Evolutionary conservation across 352 stramenopile genomes (phyloP).

Genomic region (Thalassiosira hispida): DNA sequence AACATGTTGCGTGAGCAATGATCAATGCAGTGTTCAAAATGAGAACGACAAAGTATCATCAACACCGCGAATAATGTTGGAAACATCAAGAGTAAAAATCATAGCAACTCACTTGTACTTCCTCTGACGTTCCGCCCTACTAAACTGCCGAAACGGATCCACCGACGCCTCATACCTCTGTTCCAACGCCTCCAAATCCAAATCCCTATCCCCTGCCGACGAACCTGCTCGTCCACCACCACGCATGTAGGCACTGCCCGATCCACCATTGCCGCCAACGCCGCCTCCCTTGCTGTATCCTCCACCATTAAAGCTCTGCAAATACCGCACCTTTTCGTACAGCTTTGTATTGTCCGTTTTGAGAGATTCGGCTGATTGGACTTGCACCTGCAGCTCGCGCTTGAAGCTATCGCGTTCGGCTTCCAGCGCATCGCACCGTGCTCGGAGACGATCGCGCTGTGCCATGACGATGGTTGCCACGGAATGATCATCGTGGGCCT

Average conservation of each 20-base stretch:
- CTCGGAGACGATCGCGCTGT: conserved; percentile 81
- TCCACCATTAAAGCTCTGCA: conserved; percentile 75
- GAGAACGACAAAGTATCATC: background rate
- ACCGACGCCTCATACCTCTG: conserved; percentile 84
- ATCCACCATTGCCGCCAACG: background rate
- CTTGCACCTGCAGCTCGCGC: conserved; percentile 80
- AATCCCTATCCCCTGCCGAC: conserved; percentile 57
- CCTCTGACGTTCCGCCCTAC: conserved; percentile 71
- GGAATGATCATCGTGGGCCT: conserved; percentile 79
- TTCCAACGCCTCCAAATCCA: conserved; percentile 83
- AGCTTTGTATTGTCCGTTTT: conserved; percentile 86
- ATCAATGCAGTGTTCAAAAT: background rate
- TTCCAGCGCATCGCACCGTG: conserved; percentile 81
- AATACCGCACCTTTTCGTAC: conserved; percentile 86
- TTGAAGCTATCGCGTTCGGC: conserved; percentile 84
- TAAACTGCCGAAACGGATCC: conserved; percentile 85
- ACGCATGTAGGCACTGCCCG: conserved; percentile 11
- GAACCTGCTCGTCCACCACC: conserved; percentile 16
- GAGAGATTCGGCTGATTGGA: conserved; percentile 71
- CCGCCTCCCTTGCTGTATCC: conserved; percentile 4
- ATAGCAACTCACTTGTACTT: conserved; percentile 66
- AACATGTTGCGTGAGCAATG: background rate
- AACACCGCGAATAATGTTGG: background rate
- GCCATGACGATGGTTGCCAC: conserved; percentile 86
- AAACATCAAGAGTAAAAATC: too few species aligned